Evolutionary conservation across 2,329 filamentous ascomycete species (phyloP).

Genomic region (Ascochyta koolunga): DNA sequence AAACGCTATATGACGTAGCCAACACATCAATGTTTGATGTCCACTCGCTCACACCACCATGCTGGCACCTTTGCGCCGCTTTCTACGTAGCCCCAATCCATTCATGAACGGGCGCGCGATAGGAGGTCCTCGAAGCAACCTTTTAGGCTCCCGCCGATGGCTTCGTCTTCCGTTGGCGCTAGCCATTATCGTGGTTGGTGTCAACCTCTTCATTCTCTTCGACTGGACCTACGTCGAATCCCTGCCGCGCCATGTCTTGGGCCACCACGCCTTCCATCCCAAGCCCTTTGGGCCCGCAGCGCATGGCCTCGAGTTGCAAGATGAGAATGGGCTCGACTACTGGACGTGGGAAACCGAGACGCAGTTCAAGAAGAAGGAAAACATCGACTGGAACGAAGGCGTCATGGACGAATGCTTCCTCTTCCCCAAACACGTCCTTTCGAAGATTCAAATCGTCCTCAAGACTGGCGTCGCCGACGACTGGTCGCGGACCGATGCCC

Average conservation of each 20-base stretch:
- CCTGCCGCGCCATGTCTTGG: conserved; percentile 8
- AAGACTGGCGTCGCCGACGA: conserved; percentile 62
- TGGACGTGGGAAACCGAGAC: conserved; percentile 23
- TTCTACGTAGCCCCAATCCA: conserved; percentile 9
- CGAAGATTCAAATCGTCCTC: conserved; percentile 52
- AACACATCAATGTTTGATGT: neutral
- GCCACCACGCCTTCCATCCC: conserved; percentile 17
- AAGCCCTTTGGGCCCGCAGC: conserved; percentile 6
- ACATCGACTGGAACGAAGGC: conserved; percentile 9
- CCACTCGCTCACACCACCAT: neutral
- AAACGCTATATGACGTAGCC: conserved; percentile 2
- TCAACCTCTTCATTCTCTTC: conserved; percentile 20
- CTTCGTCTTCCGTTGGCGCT: conserved; percentile 11
- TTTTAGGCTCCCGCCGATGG: conserved; percentile 8
- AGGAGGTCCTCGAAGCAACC: conserved; percentile 2
- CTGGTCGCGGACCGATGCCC: conserved; percentile 56
- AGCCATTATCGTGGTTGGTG: conserved; percentile 7
- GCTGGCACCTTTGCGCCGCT: conserved; percentile 11
- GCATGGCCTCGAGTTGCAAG: conserved; percentile 8
- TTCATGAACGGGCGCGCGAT: conserved; percentile 13
- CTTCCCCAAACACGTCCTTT: conserved; percentile 42
- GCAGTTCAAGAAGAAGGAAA: conserved; percentile 11
- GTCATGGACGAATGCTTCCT: conserved; percentile 27
- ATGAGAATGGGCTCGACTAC: conserved; percentile 16
- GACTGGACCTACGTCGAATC: conserved; percentile 12